Evolutionary conservation across 768 basidiomycete species (phyloP).

Genomic region (Kwoniella newhampshirensis): DNA sequence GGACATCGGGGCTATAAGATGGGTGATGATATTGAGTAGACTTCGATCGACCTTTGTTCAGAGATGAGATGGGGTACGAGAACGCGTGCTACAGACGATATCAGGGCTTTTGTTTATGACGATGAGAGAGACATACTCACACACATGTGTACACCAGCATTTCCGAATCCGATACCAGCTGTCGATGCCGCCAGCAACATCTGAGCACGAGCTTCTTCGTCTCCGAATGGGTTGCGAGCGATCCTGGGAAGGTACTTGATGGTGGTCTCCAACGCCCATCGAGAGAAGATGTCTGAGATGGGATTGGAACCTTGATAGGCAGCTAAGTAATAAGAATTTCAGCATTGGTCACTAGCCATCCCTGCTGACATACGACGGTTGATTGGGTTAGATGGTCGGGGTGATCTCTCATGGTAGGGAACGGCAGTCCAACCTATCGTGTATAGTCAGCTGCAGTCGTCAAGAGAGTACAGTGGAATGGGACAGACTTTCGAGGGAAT

Average conservation of each 20-base stretch:
- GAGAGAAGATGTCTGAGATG: slow-evolving; percentile 91
- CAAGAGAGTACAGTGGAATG: not conserved
- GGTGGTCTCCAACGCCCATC: slow-evolving; percentile 84
- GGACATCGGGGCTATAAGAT: slow-evolving; percentile 78
- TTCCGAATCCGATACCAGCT: slow-evolving; percentile 75
- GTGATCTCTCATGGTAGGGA: slow-evolving; percentile 79
- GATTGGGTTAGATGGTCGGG: slow-evolving; percentile 85
- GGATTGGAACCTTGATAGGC: slow-evolving; percentile 49
- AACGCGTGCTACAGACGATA: slow-evolving; percentile 37
- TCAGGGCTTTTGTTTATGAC: not conserved
- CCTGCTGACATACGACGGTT: slow-evolving; percentile 62
- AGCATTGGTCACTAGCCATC: not conserved
- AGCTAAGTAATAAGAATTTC: slow-evolving; percentile 18
- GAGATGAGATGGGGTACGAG: slow-evolving; percentile 51
- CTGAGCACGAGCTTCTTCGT: slow-evolving; percentile 78
- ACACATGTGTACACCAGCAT: slow-evolving; percentile 48
- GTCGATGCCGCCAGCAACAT: slow-evolving; percentile 96
- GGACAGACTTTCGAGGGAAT: slow-evolving; percentile 81
- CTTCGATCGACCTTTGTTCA: slow-evolving; percentile 88
- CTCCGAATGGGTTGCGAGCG: slow-evolving; percentile 67
- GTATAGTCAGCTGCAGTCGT: not conserved
- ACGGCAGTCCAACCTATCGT: slow-evolving; percentile 32
- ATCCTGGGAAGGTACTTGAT: slow-evolving; percentile 85
- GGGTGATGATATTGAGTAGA: slow-evolving; percentile 69
- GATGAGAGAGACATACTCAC: slow-evolving; percentile 56